Conservation (phyloP, 2,329 filamentous ascomycete genomes). For the Penicillium sp. region DNA sequence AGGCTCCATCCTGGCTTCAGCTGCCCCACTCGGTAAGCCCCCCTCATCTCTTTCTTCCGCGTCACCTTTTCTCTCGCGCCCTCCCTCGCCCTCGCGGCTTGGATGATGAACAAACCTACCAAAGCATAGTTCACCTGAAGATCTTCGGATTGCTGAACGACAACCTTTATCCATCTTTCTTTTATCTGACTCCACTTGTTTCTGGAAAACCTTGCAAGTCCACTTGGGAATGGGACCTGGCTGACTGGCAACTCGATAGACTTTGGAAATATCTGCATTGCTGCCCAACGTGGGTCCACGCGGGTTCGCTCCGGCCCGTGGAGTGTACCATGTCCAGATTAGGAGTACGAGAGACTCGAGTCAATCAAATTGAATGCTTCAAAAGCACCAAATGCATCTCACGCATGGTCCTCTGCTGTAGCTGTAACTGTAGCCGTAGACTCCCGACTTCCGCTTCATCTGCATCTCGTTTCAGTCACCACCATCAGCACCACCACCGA, state of each 20-base stretch:
- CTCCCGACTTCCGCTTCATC: slow-evolving; percentile 6
- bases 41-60: slow-evolving; percentile 1
- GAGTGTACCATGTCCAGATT: too few species aligned
- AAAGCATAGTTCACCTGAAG: slow-evolving; percentile 50
- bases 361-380: slow-evolving; percentile 5
- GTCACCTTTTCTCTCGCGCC: slow-evolving; percentile 6
- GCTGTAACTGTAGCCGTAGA: too few species aligned
- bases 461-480: too few species aligned
- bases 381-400: too few species aligned
- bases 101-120: slow-evolving; percentile 43
- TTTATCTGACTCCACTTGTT: slow-evolving; percentile 34
- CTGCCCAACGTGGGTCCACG: slow-evolving; percentile 40
- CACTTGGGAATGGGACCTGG: slow-evolving; percentile 5
- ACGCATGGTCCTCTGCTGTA: not conserved
- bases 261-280: slow-evolving; percentile 29
- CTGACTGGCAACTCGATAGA: slow-evolving; percentile 18
- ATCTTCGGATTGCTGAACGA: slow-evolving; percentile 47
- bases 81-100: too few species aligned
- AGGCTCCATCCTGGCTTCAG: too few species aligned
- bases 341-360: slow-evolving; percentile 7
- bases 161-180: slow-evolving; percentile 45
- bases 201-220: slow-evolving; percentile 9
- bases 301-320: slow-evolving; percentile 28
- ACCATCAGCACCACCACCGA: too few species aligned
- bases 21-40: slow-evolving; percentile 24